Percentiles rank a stretch among this genome's conserved stretches.
These are phyloP conservation scores for Penicillium sp. DNA, from an alignment of 2,329 filamentous ascomycete species.

Conservation along the genomic window DNA sequence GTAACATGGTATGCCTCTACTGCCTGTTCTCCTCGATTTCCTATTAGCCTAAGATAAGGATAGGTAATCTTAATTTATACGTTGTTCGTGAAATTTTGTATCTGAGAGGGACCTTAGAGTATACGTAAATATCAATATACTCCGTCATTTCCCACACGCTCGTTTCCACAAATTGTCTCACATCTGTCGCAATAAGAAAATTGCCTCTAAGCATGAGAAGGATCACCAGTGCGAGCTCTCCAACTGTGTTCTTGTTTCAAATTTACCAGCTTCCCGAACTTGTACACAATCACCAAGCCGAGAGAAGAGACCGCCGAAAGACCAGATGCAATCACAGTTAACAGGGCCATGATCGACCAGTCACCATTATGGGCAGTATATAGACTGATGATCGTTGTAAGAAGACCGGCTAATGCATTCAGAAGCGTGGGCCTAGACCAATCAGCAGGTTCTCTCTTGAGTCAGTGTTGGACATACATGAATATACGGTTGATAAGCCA, in stretches of 20 bases:
- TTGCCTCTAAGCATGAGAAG: neutral
- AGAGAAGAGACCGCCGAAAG: conserved; percentile 20
- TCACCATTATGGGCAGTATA: conserved; percentile 49
- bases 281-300: conserved; percentile 36
- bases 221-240: neutral
- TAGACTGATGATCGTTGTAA: conserved; percentile 51
- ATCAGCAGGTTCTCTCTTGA: neutral
- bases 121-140: no score
- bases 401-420: conserved; percentile 51
- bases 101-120: no score
- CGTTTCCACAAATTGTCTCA: no score
- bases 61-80: no score
- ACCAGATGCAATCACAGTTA: conserved; percentile 39
- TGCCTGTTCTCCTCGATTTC: no score
- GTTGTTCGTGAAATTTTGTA: no score
- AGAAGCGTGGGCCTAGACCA: conserved; percentile 35
- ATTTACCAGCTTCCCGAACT: conserved; percentile 35
- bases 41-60: no score
- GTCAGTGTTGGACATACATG: conserved; percentile 30
- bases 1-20: no score
- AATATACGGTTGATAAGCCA: conserved; percentile 56
- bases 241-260: conserved; percentile 15
- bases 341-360: conserved; percentile 46
- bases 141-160: no score
- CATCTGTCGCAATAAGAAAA: no score